phyloP scores from a whole-genome alignment of 805 yeast species.

The Yarrowia sp. region DNA sequence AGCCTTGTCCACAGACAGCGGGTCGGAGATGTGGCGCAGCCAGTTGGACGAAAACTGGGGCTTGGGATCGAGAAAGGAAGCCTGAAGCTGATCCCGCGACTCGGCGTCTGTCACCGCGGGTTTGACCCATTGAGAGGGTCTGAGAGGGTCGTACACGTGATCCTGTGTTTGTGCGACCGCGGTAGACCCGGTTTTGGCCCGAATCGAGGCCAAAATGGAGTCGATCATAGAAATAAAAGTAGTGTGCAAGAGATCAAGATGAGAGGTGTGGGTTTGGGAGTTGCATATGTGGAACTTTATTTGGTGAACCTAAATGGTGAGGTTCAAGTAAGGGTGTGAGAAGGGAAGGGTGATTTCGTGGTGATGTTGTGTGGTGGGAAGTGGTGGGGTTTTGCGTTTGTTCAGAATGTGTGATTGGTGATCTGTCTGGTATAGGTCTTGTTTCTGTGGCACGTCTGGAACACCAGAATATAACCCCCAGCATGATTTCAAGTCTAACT shows the following conservation, averaged over 20 bases:
- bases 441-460: no score
- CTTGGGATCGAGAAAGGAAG: conserved; percentile 67
- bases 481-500: no score
- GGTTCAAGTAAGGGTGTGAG: no score
- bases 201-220: conserved; percentile 13
- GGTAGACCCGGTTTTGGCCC: conserved; percentile 10
- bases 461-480: no score
- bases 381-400: no score
- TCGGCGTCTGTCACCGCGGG: neutral
- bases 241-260: no score
- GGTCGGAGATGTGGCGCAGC: conserved; percentile 68
- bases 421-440: no score
- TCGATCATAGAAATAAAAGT: neutral
- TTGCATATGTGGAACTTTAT: neutral
- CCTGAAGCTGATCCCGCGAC: conserved; percentile 45
- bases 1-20: conserved; percentile 47
- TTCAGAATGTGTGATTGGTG: no score
- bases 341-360: no score
- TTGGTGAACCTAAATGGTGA: no score
- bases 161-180: no score
- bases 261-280: neutral
- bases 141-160: neutral
- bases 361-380: no score
- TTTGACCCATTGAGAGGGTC: neutral
- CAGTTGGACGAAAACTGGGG: conserved; percentile 71